Percentiles rank a stretch among this genome's conserved stretches.
phyloP scores from a whole-genome alignment of 1,139 yeast species.

The Geotrichum fermentans region DNA sequence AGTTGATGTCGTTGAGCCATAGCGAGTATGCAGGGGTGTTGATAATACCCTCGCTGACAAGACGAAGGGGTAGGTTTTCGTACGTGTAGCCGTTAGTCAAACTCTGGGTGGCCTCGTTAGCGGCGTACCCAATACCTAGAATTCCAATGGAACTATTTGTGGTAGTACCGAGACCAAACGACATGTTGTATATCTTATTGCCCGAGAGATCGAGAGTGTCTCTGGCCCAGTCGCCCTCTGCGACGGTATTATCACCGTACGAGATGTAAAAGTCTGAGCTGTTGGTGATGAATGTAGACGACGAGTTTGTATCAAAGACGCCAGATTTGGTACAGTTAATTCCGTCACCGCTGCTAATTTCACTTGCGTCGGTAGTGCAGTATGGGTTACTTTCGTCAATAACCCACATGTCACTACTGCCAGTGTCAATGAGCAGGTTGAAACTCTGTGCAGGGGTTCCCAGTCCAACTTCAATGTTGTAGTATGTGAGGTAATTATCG shows the following conservation, averaged over 20 bases:
- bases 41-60: slow-evolving; percentile 45
- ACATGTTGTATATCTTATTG: slow-evolving; percentile 21
- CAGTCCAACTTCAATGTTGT: slow-evolving; percentile 35
- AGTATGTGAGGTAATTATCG: slow-evolving; percentile 28
- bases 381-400: slow-evolving; percentile 35
- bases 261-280: slow-evolving; percentile 35
- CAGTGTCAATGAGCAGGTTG: slow-evolving; percentile 50
- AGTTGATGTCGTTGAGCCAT: slow-evolving; percentile 41
- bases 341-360: slow-evolving; percentile 19
- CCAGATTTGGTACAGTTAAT: slow-evolving; percentile 22
- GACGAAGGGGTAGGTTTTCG: slow-evolving; percentile 41
- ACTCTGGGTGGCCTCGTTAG: slow-evolving; percentile 44
- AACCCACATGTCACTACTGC: slow-evolving; percentile 67
- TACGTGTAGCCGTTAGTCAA: slow-evolving; percentile 4
- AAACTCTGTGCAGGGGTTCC: slow-evolving; percentile 30
- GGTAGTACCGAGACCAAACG: slow-evolving; percentile 32
- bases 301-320: slow-evolving; percentile 38
- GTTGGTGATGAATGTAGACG: slow-evolving; percentile 25
- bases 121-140: slow-evolving; percentile 36
- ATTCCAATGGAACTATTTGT: slow-evolving; percentile 35
- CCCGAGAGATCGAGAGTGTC: slow-evolving; percentile 25
- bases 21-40: slow-evolving; percentile 45
- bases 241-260: slow-evolving; percentile 33
- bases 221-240: slow-evolving; percentile 31
- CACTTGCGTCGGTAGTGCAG: slow-evolving; percentile 36